Evolutionary conservation across 148 eudicot species (phyloP).

Genomic region (Fagopyrum tataricum): DNA sequence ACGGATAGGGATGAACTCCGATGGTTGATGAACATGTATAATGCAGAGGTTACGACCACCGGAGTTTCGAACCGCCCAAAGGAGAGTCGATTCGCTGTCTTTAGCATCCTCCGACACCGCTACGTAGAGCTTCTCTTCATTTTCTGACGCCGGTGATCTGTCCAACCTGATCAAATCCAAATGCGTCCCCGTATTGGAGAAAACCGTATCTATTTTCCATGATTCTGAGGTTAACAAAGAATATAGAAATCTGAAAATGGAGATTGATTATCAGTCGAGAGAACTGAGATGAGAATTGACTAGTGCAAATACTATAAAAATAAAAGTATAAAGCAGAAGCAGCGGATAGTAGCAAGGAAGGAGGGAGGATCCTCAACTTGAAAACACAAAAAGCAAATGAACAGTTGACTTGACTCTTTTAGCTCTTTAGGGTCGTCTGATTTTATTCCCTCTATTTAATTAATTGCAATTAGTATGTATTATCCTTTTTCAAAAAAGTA

Average conservation of each 20-base stretch:
- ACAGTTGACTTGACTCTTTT: not conserved
- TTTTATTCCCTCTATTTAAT: no score
- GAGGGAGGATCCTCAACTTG: not conserved
- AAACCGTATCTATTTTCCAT: not conserved
- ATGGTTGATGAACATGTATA: not conserved
- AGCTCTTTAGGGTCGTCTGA: no score
- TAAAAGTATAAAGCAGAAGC: not conserved
- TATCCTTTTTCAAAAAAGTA: no score
- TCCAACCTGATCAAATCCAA: not conserved
- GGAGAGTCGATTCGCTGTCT: slow-evolving; percentile 5
- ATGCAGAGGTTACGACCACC: slow-evolving; percentile 15
- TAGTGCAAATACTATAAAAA: not conserved
- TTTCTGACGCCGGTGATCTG: not conserved
- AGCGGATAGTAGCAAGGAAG: not conserved
- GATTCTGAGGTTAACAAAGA: not conserved
- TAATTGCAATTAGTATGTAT: no score
- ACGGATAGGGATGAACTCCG: slow-evolving; percentile 8
- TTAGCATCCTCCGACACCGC: slow-evolving; percentile 3
- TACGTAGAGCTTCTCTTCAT: not conserved
- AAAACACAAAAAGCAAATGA: not conserved
- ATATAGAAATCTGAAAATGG: not conserved
- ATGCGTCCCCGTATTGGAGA: not conserved
- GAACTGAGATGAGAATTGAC: not conserved
- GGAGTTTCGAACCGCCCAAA: slow-evolving; percentile 9
- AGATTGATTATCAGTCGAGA: not conserved